Conservation (phyloP, 169 alveolate genomes). For the Eimeria necatrix region DNA sequence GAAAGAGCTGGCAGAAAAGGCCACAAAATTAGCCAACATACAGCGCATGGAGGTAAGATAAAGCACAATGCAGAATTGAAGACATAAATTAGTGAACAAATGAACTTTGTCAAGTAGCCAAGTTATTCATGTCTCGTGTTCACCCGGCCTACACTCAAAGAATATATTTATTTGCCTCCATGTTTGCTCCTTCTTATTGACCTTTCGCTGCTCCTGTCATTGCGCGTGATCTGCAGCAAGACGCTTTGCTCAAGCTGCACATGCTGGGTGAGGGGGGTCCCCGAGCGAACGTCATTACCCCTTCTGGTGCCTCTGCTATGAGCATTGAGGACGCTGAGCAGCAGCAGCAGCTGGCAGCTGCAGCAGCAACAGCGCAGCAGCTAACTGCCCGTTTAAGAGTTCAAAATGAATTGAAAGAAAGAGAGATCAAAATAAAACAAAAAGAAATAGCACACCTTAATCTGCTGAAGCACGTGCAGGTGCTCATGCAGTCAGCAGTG, state of each 20-base stretch:
- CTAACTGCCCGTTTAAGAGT: conserved; percentile 38
- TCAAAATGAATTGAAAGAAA: conserved; percentile 52
- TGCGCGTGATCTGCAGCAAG: conserved; percentile 45
- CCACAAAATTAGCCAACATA: conserved; percentile 6
- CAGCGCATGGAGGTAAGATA: conserved; percentile 63
- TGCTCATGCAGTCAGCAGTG: conserved; percentile 68
- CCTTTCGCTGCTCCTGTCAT: background rate
- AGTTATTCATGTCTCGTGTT: background rate
- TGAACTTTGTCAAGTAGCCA: too few species aligned
- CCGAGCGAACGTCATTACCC: background rate
- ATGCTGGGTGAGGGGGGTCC: conserved; percentile 77
- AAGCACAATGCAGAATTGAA: background rate
- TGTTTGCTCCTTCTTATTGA: background rate
- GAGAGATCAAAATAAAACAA: conserved; percentile 51
- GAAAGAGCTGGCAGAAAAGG: conserved; percentile 42
- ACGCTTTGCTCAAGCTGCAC: conserved; percentile 60
- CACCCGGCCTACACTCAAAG: background rate
- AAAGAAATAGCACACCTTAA: conserved; percentile 76
- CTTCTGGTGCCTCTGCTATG: conserved; percentile 60
- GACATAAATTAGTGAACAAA: too few species aligned
- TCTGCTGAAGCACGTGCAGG: conserved; percentile 60
- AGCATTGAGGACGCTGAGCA: conserved; percentile 58
- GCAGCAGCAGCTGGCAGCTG: conserved; percentile 69
- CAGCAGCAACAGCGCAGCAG: conserved; percentile 59
- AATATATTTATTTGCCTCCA: background rate